phyloP scores from a whole-genome alignment of 305 asterid species.

The Fraxinus angustifolia region DNA sequence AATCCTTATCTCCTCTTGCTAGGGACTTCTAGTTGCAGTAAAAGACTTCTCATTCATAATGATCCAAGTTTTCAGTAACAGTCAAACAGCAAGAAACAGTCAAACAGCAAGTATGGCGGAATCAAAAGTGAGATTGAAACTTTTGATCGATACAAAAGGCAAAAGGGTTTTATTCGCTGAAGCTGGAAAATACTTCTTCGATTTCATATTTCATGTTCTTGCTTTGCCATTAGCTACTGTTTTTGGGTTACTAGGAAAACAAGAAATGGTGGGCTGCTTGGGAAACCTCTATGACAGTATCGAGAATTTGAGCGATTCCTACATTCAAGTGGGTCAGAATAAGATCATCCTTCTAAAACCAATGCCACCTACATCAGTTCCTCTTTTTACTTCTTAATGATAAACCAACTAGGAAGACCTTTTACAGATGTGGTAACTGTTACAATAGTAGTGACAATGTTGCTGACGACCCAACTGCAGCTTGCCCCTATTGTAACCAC shows the following conservation, averaged over 20 bases:
- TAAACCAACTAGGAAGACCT: not conserved
- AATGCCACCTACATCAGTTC: not conserved
- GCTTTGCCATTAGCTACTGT: slow-evolving; percentile 23
- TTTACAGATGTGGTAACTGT: not conserved
- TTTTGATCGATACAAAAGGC: not conserved
- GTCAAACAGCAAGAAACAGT: not conserved
- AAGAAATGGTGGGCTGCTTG: slow-evolving; percentile 18
- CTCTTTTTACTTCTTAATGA: slow-evolving; percentile 3
- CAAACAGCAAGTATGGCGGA: not conserved
- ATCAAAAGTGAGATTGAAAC: slow-evolving; percentile 5
- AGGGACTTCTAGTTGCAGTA: not conserved
- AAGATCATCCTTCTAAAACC: slow-evolving; percentile 24
- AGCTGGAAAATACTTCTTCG: slow-evolving; percentile 11
- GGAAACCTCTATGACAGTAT: slow-evolving; percentile 26
- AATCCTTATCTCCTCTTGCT: not conserved
- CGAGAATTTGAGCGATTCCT: slow-evolving; percentile 10
- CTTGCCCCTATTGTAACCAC: not conserved
- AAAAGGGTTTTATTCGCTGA: slow-evolving; percentile 4
- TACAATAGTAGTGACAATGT: not conserved
- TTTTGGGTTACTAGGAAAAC: not conserved
- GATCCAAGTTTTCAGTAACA: not conserved
- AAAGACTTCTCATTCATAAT: not conserved
- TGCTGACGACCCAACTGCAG: not conserved
- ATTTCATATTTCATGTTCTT: slow-evolving; percentile 29
- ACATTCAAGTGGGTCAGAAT: slow-evolving; percentile 6